These are phyloP conservation scores for Tolypocladium endophyticum DNA, from an alignment of 2,329 filamentous ascomycete species.

Conservation along the genomic window DNA sequence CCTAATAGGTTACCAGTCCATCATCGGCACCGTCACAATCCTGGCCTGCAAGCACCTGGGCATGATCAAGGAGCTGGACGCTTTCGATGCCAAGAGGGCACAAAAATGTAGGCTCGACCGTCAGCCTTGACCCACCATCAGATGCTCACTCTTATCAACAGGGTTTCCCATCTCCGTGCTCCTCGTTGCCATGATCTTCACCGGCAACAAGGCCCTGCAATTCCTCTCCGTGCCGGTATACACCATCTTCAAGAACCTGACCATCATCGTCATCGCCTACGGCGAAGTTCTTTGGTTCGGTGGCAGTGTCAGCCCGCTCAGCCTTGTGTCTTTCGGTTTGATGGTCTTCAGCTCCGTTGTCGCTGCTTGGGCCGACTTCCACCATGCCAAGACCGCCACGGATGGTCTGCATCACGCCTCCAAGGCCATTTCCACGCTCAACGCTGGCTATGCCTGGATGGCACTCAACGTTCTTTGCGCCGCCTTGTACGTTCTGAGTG, in stretches of 20 bases:
- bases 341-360: conserved; percentile 95
- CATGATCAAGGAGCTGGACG: conserved; percentile 70
- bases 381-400: conserved; percentile 61
- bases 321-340: conserved; percentile 85
- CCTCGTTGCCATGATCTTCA: conserved; percentile 98
- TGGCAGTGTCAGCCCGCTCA: conserved; percentile 76
- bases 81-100: conserved; percentile 79
- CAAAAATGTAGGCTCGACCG: conserved; percentile 63
- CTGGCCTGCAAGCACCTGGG: conserved; percentile 70
- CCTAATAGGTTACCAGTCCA: conserved; percentile 45
- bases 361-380: conserved; percentile 95
- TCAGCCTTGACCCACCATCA: neutral
- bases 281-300: conserved; percentile 98
- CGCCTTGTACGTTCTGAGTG: conserved; percentile 77
- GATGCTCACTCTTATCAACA: conserved; percentile 20
- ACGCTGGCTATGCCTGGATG: conserved; percentile 97
- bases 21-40: conserved; percentile 83
- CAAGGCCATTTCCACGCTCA: conserved; percentile 75
- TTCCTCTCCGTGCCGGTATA: conserved; percentile 97
- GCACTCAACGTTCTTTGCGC: conserved; percentile 92
- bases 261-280: conserved; percentile 96
- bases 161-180: conserved; percentile 96
- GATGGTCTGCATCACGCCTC: conserved; percentile 53
- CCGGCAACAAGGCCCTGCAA: conserved; percentile 87
- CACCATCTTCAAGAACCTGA: conserved; percentile 99